Base-by-base conservation (phyloP, 345 rosid genomes). In the Psidium friedrichsthalianum region DNA sequence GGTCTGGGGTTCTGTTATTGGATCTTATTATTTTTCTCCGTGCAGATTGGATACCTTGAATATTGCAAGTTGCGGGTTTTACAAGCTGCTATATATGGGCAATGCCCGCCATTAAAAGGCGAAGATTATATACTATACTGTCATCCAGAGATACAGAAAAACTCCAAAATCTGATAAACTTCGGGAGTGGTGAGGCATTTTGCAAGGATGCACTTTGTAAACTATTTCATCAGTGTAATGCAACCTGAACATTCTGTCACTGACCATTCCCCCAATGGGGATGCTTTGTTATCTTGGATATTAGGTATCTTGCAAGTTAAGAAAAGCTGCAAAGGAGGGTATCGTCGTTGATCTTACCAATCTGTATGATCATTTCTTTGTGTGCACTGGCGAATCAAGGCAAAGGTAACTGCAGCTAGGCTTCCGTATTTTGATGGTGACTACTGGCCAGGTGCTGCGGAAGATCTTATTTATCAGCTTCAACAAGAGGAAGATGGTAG, bases 391-490 rank as follows among this genome's bases (percentile, higher is more conserved):
- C 85, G 99, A 98, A 90, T 93, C 87, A 95, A 93, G 90, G 97
- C 97, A 82, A 96, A 94, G 93, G 97, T 96, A 85, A 98, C 99
- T 22, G 99, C 99, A 53, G 94, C 98, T 74, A 96, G 99, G 93
- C 92, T 98, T 74, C 99, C 99, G 55, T 98, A 98, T 91, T 98
- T 98, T 87, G 99, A 98, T 88, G 99, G 99, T 88, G 99, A 98
- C 91, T 98, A 98, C 87, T 98, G 99, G 99, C 99, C 99, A 80
- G 99, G 99, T 89, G 99, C 99, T 82, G 99, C 99, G 5, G 99
- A 98, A 91, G 99, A 98, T 88, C 90, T 98, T 76, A 94, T 98
- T 85, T 89, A 89, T 89, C 99, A 94, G 92, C 90, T 98, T 89
- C 92, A 94, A 82, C 99, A 95, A 90, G 99, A 97, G 80, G 98